These are phyloP conservation scores for Macrocybe gigantea DNA, from an alignment of 768 basidiomycete species.

Conservation along the genomic window DNA sequence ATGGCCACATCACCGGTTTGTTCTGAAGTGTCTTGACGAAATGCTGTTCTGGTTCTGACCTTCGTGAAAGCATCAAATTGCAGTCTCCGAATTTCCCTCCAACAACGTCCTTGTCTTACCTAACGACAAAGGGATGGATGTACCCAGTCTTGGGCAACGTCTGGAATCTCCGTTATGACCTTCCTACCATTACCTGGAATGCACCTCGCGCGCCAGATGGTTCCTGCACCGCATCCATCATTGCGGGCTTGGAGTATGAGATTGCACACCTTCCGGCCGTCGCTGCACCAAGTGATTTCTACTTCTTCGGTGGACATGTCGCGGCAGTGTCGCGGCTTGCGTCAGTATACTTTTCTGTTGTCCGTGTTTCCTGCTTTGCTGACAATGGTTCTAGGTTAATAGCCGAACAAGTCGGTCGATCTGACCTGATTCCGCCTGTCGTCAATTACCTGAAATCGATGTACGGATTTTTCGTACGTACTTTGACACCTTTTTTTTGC, in stretches of 20 bases:
- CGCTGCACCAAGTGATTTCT: constrained; percentile 34
- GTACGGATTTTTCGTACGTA: constrained; percentile 18
- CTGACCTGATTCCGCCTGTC: constrained; percentile 22
- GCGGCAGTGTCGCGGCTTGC: constrained; percentile 22
- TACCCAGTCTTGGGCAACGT: constrained; percentile 24
- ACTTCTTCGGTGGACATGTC: constrained; percentile 24
- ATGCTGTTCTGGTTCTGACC: not conserved
- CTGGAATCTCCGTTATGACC: constrained; percentile 22
- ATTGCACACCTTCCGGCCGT: constrained; percentile 40
- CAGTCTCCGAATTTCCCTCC: constrained; percentile 18
- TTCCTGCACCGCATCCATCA: constrained; percentile 20
- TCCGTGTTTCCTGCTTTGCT: not conserved
- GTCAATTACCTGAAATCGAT: constrained; percentile 17
- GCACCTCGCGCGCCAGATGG: constrained; percentile 24
- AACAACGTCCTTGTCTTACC: constrained; percentile 19
- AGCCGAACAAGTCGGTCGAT: constrained; percentile 24
- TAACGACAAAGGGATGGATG: constrained; percentile 28
- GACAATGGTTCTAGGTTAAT: constrained; percentile 16
- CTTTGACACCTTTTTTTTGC: too few relatives aligned
- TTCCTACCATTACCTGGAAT: constrained; percentile 26
- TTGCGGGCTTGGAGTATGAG: constrained; percentile 38
- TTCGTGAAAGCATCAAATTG: constrained; percentile 11
- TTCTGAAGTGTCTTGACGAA: not conserved
- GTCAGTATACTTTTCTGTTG: constrained; percentile 12
- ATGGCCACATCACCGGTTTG: constrained; percentile 28